Evolutionary conservation across 768 basidiomycete species (phyloP).

Genomic region (Rickenella mellea): DNA sequence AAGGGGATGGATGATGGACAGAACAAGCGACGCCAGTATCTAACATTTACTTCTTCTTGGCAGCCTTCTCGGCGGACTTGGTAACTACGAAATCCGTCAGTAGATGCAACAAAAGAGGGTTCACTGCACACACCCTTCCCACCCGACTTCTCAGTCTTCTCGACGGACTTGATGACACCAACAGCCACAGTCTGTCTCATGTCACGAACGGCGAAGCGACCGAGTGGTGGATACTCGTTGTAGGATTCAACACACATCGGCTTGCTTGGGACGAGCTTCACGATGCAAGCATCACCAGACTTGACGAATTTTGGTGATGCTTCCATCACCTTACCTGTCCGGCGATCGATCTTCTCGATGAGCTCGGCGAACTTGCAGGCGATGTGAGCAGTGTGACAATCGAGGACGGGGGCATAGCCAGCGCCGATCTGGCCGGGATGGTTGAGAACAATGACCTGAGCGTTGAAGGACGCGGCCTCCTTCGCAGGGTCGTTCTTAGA

Average conservation of each 20-base stretch:
- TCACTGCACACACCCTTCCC: conserved; percentile 61
- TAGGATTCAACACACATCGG: conserved; percentile 93
- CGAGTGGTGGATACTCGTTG: conserved; percentile 97
- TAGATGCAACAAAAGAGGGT: background rate
- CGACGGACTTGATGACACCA: conserved; percentile 96
- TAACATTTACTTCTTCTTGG: conserved; percentile 79
- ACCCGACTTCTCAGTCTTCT: conserved; percentile 82
- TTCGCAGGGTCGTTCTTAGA: conserved; percentile 99
- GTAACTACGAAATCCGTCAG: conserved; percentile 45
- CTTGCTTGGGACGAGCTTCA: conserved; percentile 94
- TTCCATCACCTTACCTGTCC: conserved; percentile 91
- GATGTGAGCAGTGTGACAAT: conserved; percentile 99
- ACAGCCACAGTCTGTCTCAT: conserved; percentile 99
- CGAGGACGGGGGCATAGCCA: conserved; percentile 97
- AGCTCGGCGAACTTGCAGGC: conserved; percentile 99
- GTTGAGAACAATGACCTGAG: conserved; percentile 99
- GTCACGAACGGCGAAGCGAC: conserved; percentile 99
- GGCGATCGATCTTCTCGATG: conserved; percentile 99
- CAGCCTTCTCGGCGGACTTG: conserved; percentile 92
- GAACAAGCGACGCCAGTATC: background rate
- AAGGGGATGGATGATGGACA: background rate
- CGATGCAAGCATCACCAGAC: conserved; percentile 98
- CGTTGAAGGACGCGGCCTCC: conserved; percentile 98
- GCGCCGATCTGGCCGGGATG: conserved; percentile 99
- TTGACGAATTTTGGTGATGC: conserved; percentile 93